Base-by-base conservation (phyloP, 2,329 filamentous ascomycete genomes). In the Rhynchosporium agropyri region DNA sequence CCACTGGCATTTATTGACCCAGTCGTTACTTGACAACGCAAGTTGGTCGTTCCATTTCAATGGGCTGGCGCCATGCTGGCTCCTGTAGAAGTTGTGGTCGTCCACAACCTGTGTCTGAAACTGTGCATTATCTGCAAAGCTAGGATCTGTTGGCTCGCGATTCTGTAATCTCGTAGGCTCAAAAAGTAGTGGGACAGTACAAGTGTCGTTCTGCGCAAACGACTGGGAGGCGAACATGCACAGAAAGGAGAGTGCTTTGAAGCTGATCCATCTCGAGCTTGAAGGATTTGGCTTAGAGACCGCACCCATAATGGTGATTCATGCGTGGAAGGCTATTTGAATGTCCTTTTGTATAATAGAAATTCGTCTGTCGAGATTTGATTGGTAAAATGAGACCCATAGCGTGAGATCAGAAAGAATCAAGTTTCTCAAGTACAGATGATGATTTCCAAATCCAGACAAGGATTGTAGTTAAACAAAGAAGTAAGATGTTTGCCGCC, bases 111-210 rank as follows among this genome's bases (percentile, higher is more conserved):
- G 50, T 9, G 0, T 20, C 31, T 53, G 33, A 15, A 53, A 53
- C 3, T 26, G 50, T 1, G 33, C 15, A 33, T 53, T 53, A n/a
- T 53, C 50, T 26, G 50, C 33, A n/a, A 53, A 53, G 50, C 50
- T 53, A 31, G 33, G 33, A 53, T 53, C 50, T 53, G 7, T 38
- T 20, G 50, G 50, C 10, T 53, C 50, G 31, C 50, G 50, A 12
- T 53, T 53, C 9, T 53, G 31, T 38, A 53, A 13, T n/a, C 4
- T 38, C 33, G 15, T n/a, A 15, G 50, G 50, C 5, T 40, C 31
- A 15, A 53, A 53, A 3, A 53, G 8, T n/a, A 26, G 31, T 38
- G n/a, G 50, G 4, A 53, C 31, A 26, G n/a, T 26, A 8, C 50
- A 53, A 12, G 50, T 53, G 50, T n/a, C 50, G 8, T 53, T 53